Evolutionary conservation across 2,329 filamentous ascomycete genomes (phyloP), one percentile per base, ranked within the genome.

Genomic region (Fusarium succisae): DNA sequence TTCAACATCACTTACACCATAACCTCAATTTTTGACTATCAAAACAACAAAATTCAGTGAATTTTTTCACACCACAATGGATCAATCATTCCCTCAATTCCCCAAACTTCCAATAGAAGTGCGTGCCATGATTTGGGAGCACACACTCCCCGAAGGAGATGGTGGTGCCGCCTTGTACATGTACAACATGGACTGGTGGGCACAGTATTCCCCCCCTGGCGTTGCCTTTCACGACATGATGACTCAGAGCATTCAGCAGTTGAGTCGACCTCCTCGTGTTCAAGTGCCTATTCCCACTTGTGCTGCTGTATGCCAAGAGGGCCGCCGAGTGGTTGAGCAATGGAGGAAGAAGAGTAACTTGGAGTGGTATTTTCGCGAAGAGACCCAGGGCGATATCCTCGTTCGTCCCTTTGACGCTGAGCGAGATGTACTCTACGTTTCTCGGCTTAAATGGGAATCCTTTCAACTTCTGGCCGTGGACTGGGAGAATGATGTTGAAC

Each of bases 51-150:
- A 41, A 11, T 30, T 38, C 17, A 10, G 10, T 37, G 13, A 13
- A 9, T 20, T 4, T 22, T 17, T 13, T 28, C 2, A 26, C 28
- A 18, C 37, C 30, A 37, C 14, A n/a, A 66, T 70, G 66, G 30
- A 17, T 22, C 12, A 47, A n/a, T 38, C 32, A 15, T 78, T 80
- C 54, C 63, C 64, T 47, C 56, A 26, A 8, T 82, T 81, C 41
- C 14, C 9, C 11, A 55, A 44, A 7, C 70, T 81, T 24, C 77
- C 78, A 5, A 22, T 48, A 17, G 79, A 81, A 71, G 60, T 81
- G 13, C 79, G 80, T 32, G 57, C 47, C 13, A 37, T 56, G 12
- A 76, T 81, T 38, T 81, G 79, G 79, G 39, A 59, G 13, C 58
- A 63, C 8, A 54, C 66, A 22, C 47, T 79, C 4, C 57, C 66